Evolutionary conservation across 2,329 filamentous ascomycete genomes (phyloP), one percentile per base, ranked within the genome.

Genomic region (Mollisia scopiformis): DNA sequence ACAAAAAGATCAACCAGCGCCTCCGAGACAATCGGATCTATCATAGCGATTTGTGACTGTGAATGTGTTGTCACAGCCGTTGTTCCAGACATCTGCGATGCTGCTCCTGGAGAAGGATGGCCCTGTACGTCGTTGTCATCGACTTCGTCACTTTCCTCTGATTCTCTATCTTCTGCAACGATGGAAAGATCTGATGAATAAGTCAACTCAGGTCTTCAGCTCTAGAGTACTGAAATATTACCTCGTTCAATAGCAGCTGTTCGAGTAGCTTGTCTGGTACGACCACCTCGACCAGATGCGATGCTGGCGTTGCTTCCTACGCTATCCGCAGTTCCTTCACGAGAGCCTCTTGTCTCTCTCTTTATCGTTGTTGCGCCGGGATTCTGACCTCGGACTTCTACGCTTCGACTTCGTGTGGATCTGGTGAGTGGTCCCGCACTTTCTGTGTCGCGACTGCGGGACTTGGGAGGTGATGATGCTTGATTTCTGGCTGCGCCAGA

Each of bases 11-110:
- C 73, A 21, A 74, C 74, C 6, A 80, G 71, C 11, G 69, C 68
- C 52, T 80, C 76, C 3, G 76, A 64, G 67, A 79, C 74, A 41
- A 74, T 68, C 7, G 74, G 64, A 4, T 80, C 74, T 6, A 76
- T 58, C 5, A 72, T 69, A 5, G 64, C 65, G 19, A 72, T 57
- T 49, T 74, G 71, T 13, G 51, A 51, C 13, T 55, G 52, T 21
- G 68, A 69, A 23, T 65, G 57, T 21, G 62, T 58, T 50, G 66
- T 65, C 5, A 56, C 53, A 10, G 63, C 66, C 14, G 70, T 72
- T 14, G 64, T 69, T 21, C 63, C 68, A 28, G 72, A 72, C 10
- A 65, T 63, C 52, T 66, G 59, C 14, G 70, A 66, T 27, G 64
- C 50, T 19, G 46, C 59, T 25, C 57, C 65, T 6, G 66, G 62